Evolutionary conservation across 371 early-diverging fungal genomes (phyloP).

Genomic region (Gilbertella persicaria): DNA sequence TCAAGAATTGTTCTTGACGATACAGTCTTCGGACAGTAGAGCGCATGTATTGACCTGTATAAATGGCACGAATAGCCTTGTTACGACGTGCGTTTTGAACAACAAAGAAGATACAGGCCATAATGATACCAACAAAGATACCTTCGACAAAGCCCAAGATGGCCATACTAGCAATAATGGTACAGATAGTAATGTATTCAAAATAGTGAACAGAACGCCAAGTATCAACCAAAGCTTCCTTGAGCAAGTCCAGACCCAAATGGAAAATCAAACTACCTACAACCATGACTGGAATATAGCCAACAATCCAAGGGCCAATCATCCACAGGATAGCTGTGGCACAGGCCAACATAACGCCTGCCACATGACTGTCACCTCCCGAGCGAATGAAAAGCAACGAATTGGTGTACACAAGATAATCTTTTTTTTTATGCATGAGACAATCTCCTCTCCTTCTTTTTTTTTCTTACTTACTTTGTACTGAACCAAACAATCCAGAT

Average conservation of each 20-base stretch:
- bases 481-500: conserved; percentile 76
- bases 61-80: conserved; percentile 77
- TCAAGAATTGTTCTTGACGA: conserved; percentile 84
- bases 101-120: conserved; percentile 94
- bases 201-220: conserved; percentile 78
- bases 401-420: conserved; percentile 90
- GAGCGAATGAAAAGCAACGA: conserved; percentile 89
- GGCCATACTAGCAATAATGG: conserved; percentile 87
- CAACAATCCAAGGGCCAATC: conserved; percentile 82
- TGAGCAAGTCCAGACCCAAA: conserved; percentile 88
- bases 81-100: conserved; percentile 77
- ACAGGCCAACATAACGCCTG: conserved; percentile 80
- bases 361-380: conserved; percentile 87
- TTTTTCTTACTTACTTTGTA: conserved; percentile 66
- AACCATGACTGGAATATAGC: conserved; percentile 91
- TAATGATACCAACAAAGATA: conserved; percentile 87
- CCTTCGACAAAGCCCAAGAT: conserved; percentile 92
- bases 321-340: conserved; percentile 83
- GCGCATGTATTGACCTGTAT: conserved; percentile 78
- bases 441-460: background rate
- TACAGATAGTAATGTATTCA: conserved; percentile 87
- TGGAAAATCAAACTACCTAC: conserved; percentile 95
- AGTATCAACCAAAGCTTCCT: conserved; percentile 89
- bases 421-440: conserved; percentile 28
- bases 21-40: conserved; percentile 89